A percentile compares a stretch with the other conserved stretches of the same genome.
Conservation (phyloP, 768 basidiomycete genomes). For the Exidia glandulosa region DNA sequence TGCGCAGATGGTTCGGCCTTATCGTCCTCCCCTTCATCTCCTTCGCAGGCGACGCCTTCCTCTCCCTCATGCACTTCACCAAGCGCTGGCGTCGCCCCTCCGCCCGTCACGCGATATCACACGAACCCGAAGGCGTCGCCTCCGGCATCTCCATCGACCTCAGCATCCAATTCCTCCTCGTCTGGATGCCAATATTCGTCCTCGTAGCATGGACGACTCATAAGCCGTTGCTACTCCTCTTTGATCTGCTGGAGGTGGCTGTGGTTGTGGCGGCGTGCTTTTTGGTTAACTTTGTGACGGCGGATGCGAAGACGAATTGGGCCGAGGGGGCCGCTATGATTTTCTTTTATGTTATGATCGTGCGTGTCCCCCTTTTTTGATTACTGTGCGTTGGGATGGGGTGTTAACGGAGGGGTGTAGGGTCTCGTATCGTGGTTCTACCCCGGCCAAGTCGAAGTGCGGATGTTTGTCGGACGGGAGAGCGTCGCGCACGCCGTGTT, state of each 20-base stretch:
- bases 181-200: conserved; percentile 68
- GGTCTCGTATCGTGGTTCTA: conserved; percentile 62
- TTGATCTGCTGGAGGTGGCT: conserved; percentile 55
- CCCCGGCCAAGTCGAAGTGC: conserved; percentile 40
- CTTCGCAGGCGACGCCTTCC: background rate
- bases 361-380: conserved; percentile 16
- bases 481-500: background rate
- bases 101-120: conserved; percentile 19
- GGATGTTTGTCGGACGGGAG: background rate
- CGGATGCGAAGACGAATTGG: conserved; percentile 73
- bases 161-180: conserved; percentile 64
- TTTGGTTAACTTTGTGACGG: conserved; percentile 70
- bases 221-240: conserved; percentile 52
- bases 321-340: conserved; percentile 57
- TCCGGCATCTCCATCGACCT: conserved; percentile 63
- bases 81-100: conserved; percentile 32
- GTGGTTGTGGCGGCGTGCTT: conserved; percentile 56
- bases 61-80: conserved; percentile 8
- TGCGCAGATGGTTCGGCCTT: conserved; percentile 3
- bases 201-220: conserved; percentile 58
- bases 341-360: conserved; percentile 58
- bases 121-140: conserved; percentile 44
- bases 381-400: conserved; percentile 48
- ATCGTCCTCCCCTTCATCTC: conserved; percentile 1
- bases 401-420: conserved; percentile 48